Percentiles rank a stretch among this genome's conserved stretches.
Evolutionary conservation across 192 early-diverging fungal species (phyloP).

Genomic region (Globomyces pollinis-pini): DNA sequence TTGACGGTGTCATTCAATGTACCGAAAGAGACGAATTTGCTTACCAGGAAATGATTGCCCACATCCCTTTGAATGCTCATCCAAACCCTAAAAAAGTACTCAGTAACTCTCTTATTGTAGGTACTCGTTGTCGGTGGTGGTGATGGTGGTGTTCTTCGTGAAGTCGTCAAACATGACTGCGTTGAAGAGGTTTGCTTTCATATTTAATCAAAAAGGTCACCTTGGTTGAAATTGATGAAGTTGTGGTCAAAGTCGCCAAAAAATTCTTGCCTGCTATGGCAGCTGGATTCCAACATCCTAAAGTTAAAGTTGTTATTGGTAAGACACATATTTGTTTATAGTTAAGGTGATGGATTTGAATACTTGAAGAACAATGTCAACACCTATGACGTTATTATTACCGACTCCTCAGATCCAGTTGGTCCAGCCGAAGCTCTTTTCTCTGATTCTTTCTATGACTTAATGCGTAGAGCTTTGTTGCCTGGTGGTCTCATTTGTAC

Average conservation of each 20-base stretch:
- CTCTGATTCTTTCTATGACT: constrained; percentile 83
- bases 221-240: constrained; percentile 97
- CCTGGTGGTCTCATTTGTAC: constrained; percentile 88
- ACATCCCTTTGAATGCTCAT: constrained; percentile 88
- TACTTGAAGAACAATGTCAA: constrained; percentile 83
- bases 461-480: constrained; percentile 86
- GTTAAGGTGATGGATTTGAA: constrained; percentile 91
- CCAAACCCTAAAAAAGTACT: constrained; percentile 85
- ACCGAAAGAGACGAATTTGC: constrained; percentile 99
- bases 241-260: constrained; percentile 85
- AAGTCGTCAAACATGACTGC: constrained; percentile 91
- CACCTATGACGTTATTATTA: constrained; percentile 96
- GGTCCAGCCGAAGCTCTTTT: constrained; percentile 95
- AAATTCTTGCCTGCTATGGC: constrained; percentile 91
- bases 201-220: too few species aligned
- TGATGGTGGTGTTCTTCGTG: constrained; percentile 97
- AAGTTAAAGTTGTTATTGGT: constrained; percentile 91
- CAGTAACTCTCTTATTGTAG: constrained; percentile 20
- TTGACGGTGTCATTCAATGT: constrained; percentile 96
- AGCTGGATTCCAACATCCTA: constrained; percentile 87
- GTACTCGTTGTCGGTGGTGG: constrained; percentile 98
- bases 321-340: too few species aligned
- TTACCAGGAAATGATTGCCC: constrained; percentile 99
- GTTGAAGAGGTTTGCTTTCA: constrained; percentile 91
- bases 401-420: constrained; percentile 96